Evolutionary conservation across 306 rosid genomes (phyloP).

Genomic region (Gastrolobium villosum): DNA sequence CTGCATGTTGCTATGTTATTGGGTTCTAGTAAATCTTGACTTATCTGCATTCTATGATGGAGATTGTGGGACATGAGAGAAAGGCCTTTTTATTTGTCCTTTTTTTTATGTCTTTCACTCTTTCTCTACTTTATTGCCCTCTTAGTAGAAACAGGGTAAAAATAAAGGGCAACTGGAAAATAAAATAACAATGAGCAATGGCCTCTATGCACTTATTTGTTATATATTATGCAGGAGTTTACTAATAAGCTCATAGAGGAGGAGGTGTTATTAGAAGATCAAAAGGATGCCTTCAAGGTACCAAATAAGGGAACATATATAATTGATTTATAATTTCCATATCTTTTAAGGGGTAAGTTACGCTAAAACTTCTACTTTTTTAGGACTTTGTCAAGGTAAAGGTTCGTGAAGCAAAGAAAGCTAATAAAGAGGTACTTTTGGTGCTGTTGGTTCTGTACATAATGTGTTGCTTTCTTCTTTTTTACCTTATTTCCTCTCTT

Average conservation of each 20-base stretch:
- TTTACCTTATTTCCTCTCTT: constrained; percentile 24
- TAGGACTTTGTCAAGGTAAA: constrained; percentile 86
- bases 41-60: constrained; percentile 1
- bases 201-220: constrained; percentile 21
- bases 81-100: constrained; percentile 7
- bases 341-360: background rate
- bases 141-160: background rate
- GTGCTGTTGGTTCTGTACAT: constrained; percentile 29
- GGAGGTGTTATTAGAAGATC: constrained; percentile 69
- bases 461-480: constrained; percentile 12
- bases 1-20: constrained; percentile 2
- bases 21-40: constrained; percentile 31
- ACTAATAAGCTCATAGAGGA: constrained; percentile 75
- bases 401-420: constrained; percentile 83
- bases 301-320: constrained; percentile 17
- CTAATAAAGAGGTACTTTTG: constrained; percentile 71
- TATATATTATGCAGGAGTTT: constrained; percentile 73
- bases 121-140: constrained; percentile 1
- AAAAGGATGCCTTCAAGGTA: constrained; percentile 86
- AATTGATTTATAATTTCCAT: background rate
- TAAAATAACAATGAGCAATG: background rate
- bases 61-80: constrained; percentile 11
- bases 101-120: constrained; percentile 8
- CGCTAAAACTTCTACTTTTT: constrained; percentile 18
- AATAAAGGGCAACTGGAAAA: background rate